A percentile compares a stretch with the other conserved stretches of the same genome.
phyloP scores from a whole-genome alignment of 345 rosid species.

The Fremontodendron californicum region DNA sequence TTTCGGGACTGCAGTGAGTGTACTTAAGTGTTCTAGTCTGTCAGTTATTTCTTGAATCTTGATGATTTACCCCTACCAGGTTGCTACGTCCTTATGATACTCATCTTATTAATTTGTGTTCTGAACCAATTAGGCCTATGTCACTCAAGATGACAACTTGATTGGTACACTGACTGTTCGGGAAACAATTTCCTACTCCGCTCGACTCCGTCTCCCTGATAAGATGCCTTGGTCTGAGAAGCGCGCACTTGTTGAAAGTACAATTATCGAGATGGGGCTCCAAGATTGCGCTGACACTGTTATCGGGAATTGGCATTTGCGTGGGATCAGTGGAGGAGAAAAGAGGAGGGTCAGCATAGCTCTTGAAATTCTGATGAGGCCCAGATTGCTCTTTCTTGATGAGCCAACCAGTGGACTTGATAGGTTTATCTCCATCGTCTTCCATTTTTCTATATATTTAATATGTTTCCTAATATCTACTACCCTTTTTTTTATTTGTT shows the following conservation, averaged over 20 bases:
- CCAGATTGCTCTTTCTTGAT: constrained; percentile 86
- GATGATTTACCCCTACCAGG: background rate
- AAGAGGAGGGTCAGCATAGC: constrained; percentile 94
- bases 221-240: constrained; percentile 81
- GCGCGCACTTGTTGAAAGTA: constrained; percentile 72
- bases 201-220: constrained; percentile 84
- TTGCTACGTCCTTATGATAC: too few relatives aligned
- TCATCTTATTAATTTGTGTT: background rate
- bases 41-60: background rate
- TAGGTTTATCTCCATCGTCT: constrained; percentile 39
- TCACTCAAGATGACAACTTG: constrained; percentile 97
- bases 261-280: constrained; percentile 89
- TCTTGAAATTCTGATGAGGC: constrained; percentile 91
- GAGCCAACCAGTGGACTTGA: constrained; percentile 98
- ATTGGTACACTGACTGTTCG: constrained; percentile 89
- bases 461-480: too few relatives aligned
- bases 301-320: constrained; percentile 91
- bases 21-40: background rate
- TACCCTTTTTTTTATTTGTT: too few relatives aligned
- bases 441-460: background rate
- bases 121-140: constrained; percentile 57
- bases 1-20: constrained; percentile 87
- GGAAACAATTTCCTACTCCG: constrained; percentile 87
- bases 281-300: constrained; percentile 96
- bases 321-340: constrained; percentile 94